Conservation (phyloP, 495 filamentous ascomycete species). For the Xylaria sp. region DNA sequence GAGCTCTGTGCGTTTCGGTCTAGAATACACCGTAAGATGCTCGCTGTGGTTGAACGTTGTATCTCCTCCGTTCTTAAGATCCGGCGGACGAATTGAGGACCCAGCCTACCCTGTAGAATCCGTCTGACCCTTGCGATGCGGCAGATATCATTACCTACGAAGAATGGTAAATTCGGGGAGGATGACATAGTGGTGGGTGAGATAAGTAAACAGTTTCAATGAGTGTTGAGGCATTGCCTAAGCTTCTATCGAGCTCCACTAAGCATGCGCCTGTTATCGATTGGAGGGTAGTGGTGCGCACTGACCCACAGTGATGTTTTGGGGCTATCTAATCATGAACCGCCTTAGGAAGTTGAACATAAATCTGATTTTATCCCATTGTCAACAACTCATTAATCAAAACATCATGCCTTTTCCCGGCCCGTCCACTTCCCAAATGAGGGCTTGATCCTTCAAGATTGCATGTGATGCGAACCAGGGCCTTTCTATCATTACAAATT, state of each 20-base stretch:
- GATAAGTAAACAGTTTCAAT: not conserved
- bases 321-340: too few relatives aligned
- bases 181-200: not conserved
- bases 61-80: conserved; percentile 51
- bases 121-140: conserved; percentile 52
- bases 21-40: conserved; percentile 24
- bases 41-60: not conserved
- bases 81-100: conserved; percentile 46
- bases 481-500: not conserved
- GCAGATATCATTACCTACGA: conserved; percentile 66
- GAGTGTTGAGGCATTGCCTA: not conserved
- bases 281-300: not conserved
- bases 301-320: not conserved
- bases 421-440: not conserved
- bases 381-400: not conserved
- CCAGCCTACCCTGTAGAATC: conserved; percentile 38
- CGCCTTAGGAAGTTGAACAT: too few relatives aligned
- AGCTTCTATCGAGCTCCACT: not conserved
- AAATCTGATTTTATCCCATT: not conserved
- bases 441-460: not conserved
- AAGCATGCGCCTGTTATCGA: not conserved
- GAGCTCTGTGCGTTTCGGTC: not conserved
- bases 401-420: not conserved
- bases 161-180: conserved; percentile 37
- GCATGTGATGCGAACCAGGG: not conserved